These are phyloP conservation scores for Alternaria tenuissima DNA, from an alignment of 2,329 filamentous ascomycete genomes.

Conservation along the genomic window DNA sequence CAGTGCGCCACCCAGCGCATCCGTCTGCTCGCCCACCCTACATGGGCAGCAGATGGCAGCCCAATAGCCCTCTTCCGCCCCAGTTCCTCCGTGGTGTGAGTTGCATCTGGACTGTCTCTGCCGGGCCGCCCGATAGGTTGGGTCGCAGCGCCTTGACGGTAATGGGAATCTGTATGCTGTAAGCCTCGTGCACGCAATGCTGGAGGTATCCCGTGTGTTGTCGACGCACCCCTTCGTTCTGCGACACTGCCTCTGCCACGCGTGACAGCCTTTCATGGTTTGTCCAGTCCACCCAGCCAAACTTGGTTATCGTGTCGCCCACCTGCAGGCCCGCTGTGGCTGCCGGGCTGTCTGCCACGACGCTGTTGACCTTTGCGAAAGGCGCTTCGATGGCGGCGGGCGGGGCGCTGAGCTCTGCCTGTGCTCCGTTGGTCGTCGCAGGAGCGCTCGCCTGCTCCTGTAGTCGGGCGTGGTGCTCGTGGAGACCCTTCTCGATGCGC, in stretches of 20 bases:
- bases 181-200: slow-evolving; percentile 25
- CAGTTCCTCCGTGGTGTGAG: slow-evolving; percentile 81
- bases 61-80: slow-evolving; percentile 88
- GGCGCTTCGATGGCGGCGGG: slow-evolving; percentile 62
- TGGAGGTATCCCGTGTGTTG: no score
- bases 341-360: slow-evolving; percentile 81
- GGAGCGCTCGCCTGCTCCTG: slow-evolving; percentile 56
- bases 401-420: slow-evolving; percentile 34
- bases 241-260: slow-evolving; percentile 88
- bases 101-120: slow-evolving; percentile 69
- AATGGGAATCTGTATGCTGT: slow-evolving; percentile 67
- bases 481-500: slow-evolving; percentile 83
- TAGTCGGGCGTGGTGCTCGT: slow-evolving; percentile 84
- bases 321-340: slow-evolving; percentile 79
- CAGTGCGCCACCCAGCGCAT: slow-evolving; percentile 40
- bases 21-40: slow-evolving; percentile 53
- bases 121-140: slow-evolving; percentile 41
- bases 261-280: slow-evolving; percentile 88
- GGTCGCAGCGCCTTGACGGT: slow-evolving; percentile 70
- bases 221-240: slow-evolving; percentile 82
- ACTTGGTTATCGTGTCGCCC: slow-evolving; percentile 83
- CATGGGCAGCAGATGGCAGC: slow-evolving; percentile 86
- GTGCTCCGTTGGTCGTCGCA: slow-evolving; percentile 28
- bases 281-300: slow-evolving; percentile 81
- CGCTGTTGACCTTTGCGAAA: slow-evolving; percentile 90